Percentiles rank a stretch among this genome's conserved stretches.
phyloP scores from a whole-genome alignment of 2,329 filamentous ascomycete genomes.

The Clarireedia hainanense region DNA sequence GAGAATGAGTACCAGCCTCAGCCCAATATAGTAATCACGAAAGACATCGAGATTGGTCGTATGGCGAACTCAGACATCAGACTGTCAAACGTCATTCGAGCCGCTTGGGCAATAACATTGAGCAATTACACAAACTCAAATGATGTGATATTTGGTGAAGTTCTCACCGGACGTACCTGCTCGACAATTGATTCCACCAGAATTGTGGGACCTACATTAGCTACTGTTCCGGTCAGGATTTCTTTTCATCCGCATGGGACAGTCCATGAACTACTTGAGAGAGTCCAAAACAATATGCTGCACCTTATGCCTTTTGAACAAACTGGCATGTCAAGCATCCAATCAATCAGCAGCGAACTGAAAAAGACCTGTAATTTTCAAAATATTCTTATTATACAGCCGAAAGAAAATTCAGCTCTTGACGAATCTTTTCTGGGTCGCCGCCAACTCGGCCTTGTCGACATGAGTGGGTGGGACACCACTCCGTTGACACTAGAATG shows the following conservation, averaged over 20 bases:
- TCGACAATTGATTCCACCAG: constrained; percentile 33
- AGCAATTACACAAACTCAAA: constrained; percentile 32
- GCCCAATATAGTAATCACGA: background rate
- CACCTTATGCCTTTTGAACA: constrained; percentile 42
- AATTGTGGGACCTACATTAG: constrained; percentile 35
- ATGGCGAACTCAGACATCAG: constrained; percentile 10
- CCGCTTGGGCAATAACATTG: constrained; percentile 35
- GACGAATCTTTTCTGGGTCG: background rate
- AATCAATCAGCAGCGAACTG: constrained; percentile 10
- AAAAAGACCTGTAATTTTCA: constrained; percentile 16
- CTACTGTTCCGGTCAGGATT: constrained; percentile 31
- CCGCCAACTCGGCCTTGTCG: background rate
- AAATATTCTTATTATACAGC: constrained; percentile 19
- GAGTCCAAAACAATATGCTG: constrained; percentile 2
- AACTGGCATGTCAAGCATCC: constrained; percentile 24
- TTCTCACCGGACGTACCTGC: constrained; percentile 35
- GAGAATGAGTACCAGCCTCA: background rate
- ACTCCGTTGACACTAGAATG: background rate
- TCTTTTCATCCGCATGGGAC: background rate
- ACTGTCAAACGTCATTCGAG: constrained; percentile 16
- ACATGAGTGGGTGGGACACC: background rate
- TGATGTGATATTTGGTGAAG: constrained; percentile 37
- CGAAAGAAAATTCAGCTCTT: background rate
- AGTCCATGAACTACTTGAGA: background rate
- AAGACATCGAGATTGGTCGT: background rate